Evolutionary conservation across 75 land plant genomes (phyloP), one percentile per base, ranked within the genome.

Genomic region (Isoetes taiwanensis): DNA sequence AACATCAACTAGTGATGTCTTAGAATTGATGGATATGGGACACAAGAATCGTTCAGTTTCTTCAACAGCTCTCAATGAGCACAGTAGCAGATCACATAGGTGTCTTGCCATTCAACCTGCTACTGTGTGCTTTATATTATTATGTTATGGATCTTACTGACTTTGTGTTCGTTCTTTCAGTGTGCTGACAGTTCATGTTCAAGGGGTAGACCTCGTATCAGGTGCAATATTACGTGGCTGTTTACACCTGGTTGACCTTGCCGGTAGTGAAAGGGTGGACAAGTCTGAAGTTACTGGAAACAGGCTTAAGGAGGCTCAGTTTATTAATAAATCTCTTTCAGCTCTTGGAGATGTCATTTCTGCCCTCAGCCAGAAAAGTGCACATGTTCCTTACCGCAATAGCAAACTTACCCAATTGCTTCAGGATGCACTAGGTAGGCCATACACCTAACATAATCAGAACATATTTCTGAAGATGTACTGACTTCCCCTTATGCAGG

Each of bases 31-130:
- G 99, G 71, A 76, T 52, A 71, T 78, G 53, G 99, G 96, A 2
- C 79, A 77, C 34, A 75, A 64, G 72, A 94, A 94, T 60, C 74
- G 99, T 57, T 82, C 87, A 67, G 80, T 94, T 9, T 81, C 96
- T 48, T 76, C 99, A 23, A 94, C 99, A 48, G 86, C 97, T 38
- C 69, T 94, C 1, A 94, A 94, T 73, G 96, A 89, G 54, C 73
- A 87, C 41, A 94, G 99, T 37, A 89, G 96, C 56, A 69, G 99
- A 40, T 94, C 99, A 28, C 99, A 94, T 67, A 91, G 98, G 98
- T 86, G 8, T 25, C 62, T 50, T 32, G 21, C 24, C 0, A 28
- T 0, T 21, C 11, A 54, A 5, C 11, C 33, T 46, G 29, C 34
- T 35, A 26, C 25, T 26, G 19, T 2, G n/a, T 32, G 58, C 6